These are phyloP conservation scores for Cephalotrichum gorgonifer DNA, from an alignment of 2,329 filamentous ascomycete species.

Conservation along the genomic window DNA sequence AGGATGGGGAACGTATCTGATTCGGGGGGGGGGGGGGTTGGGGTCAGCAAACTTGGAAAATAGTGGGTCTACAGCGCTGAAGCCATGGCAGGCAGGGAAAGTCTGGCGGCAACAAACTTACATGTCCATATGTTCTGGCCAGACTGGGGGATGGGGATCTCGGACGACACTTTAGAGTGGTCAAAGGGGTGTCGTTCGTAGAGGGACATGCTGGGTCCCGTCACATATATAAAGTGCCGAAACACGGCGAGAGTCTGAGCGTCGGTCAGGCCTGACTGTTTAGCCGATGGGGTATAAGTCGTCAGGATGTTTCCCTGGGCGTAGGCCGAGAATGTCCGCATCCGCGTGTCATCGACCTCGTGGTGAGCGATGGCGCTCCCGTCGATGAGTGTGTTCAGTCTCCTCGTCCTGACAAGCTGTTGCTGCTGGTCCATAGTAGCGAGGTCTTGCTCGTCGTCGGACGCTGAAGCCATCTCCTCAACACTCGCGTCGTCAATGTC, in stretches of 20 bases:
- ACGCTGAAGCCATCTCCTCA: conserved; percentile 8
- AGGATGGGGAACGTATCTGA: conserved; percentile 71
- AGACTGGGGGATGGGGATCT: conserved; percentile 48
- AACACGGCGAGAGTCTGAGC: conserved; percentile 74
- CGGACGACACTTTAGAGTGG: conserved; percentile 46
- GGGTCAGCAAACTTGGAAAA: conserved; percentile 15
- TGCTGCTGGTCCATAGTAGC: background rate
- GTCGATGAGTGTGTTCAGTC: background rate
- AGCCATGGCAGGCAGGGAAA: background rate
- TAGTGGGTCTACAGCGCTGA: no score
- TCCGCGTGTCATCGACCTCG: conserved; percentile 21
- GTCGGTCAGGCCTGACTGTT: conserved; percentile 67
- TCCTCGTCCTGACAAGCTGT: background rate
- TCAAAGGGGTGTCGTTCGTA: conserved; percentile 77
- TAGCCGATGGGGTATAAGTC: conserved; percentile 55
- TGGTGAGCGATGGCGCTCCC: background rate
- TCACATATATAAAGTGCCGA: conserved; percentile 84
- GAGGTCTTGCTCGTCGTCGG: conserved; percentile 5
- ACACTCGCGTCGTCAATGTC: background rate
- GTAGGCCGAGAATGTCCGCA: conserved; percentile 39
- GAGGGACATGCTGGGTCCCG: conserved; percentile 74
- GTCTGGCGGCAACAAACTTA: no score
- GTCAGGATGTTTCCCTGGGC: conserved; percentile 42
- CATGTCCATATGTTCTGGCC: conserved; percentile 58
- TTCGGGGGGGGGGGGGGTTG: no score